Evolutionary conservation across 257 asterid species (phyloP), one percentile per base, ranked within the genome.

Genomic region (Anisodus acutangulus): DNA sequence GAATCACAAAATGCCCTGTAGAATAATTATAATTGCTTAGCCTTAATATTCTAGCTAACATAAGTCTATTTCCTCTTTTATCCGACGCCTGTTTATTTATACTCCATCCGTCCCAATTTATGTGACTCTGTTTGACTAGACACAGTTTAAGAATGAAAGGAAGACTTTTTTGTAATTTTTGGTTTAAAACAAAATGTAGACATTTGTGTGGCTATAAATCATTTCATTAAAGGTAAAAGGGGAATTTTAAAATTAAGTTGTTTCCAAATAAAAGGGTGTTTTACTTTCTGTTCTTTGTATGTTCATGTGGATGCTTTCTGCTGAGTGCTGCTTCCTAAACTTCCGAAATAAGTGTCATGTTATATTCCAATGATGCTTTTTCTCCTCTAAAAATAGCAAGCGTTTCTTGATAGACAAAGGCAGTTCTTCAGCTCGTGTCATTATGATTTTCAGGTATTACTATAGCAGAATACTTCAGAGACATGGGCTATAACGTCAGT

Each of bases 401-500:
- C 31, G 7, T 26, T 78, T 53, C 47, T 78, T 31, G 64, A 78
- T 78, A 13, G 64, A 8, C 31, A 2, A 51, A 51, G 15, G 63
- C 66, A 8, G 82, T 78, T 78, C 66, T 78, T 78, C 82, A 78
- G 66, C 82, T 68, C 54, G 19, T 82, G 58, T 68, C 80, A 54
- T 67, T 82, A 82, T 82, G 49, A 69, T 90, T 85, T 88, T 62
- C 97, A 97, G 99, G 99, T 82, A 97, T 97, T 85, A 97, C 98
- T 11, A 91, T 97, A 81, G 99, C 99, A 80, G 99, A 97, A 87
- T 97, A 95, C 85, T 97, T 97, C 86, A 95, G 99, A 93, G 99
- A 97, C 86, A 97, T 97, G 99, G 99, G 99, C 72, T 97, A 97
- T 93, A 97, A 97, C 89, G 99, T 97, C 83, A 95, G 99, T 89